These are phyloP conservation scores for Trichoderma citrinoviride DNA, from an alignment of 2,329 filamentous ascomycete genomes.

Conservation along the genomic window DNA sequence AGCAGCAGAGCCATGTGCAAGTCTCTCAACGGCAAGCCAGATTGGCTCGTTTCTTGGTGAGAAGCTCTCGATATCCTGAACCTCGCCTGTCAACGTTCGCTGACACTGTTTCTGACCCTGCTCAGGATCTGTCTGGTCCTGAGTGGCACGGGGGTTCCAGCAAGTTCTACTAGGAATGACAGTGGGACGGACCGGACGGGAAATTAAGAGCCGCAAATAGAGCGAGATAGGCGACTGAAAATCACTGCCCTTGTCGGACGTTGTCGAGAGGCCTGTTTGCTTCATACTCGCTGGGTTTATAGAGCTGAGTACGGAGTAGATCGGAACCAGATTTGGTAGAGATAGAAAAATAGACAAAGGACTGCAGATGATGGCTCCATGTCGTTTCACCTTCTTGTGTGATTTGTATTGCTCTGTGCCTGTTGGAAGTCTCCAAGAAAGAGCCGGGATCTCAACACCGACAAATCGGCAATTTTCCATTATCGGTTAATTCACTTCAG, in stretches of 20 bases:
- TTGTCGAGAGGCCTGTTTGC: neutral
- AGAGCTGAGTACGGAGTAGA: neutral
- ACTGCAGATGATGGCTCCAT: neutral
- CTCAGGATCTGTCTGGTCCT: slow-evolving; percentile 1
- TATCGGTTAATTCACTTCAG: neutral
- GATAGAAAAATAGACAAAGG: neutral
- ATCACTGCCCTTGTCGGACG: too few relatives aligned
- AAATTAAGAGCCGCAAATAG: neutral
- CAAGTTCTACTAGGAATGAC: neutral
- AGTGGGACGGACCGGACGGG: neutral
- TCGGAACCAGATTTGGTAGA: neutral
- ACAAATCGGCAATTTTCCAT: neutral
- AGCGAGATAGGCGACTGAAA: neutral
- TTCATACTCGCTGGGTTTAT: neutral
- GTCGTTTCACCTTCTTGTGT: neutral
- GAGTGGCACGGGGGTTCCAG: neutral
- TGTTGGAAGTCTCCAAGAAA: neutral
- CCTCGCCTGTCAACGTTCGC: neutral
- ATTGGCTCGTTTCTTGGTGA: slow-evolving; percentile 61
- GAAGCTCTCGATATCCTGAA: slow-evolving; percentile 23
- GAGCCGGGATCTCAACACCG: neutral
- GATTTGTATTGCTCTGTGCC: neutral
- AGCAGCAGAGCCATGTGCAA: slow-evolving; percentile 61
- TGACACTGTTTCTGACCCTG: neutral
- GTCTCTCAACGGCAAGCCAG: slow-evolving; percentile 55